Evolutionary conservation across 257 asterid genomes (phyloP).

Genomic region (Solanum pinnatisectum): DNA sequence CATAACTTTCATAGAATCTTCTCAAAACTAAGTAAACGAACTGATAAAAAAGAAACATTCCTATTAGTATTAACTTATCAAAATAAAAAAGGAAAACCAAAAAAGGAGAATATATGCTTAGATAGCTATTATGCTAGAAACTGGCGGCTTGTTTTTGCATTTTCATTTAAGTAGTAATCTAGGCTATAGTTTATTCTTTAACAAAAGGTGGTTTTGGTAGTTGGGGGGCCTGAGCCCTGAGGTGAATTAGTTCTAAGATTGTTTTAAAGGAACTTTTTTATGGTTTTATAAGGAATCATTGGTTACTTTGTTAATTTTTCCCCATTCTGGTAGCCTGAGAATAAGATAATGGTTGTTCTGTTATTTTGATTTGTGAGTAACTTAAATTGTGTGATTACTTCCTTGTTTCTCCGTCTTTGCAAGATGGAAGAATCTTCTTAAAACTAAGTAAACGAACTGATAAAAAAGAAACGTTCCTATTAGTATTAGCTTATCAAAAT

Average conservation of each 20-base stretch:
- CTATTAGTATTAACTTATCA: neutral
- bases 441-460: neutral
- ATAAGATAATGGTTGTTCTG: neutral
- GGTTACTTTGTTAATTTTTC: neutral
- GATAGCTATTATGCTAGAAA: neutral
- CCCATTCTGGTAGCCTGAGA: neutral
- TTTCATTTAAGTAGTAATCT: neutral
- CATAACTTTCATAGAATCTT: neutral
- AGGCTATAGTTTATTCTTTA: neutral
- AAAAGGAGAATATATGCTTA: neutral
- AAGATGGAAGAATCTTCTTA: too few relatives aligned
- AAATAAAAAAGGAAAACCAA: neutral
- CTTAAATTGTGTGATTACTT: too few relatives aligned
- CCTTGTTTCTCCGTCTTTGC: too few relatives aligned
- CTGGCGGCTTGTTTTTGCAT: neutral
- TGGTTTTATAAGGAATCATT: neutral
- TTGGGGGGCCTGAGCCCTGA: neutral
- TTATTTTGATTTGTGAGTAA: too few relatives aligned
- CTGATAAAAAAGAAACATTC: neutral
- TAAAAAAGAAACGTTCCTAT: neutral
- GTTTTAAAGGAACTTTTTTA: neutral
- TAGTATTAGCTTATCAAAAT: neutral
- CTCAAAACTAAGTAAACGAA: neutral
- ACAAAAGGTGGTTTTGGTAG: neutral
- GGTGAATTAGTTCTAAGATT: neutral